Base-by-base conservation (phyloP, 2,329 filamentous ascomycete species). In the Ophiocordyceps sinensis region DNA sequence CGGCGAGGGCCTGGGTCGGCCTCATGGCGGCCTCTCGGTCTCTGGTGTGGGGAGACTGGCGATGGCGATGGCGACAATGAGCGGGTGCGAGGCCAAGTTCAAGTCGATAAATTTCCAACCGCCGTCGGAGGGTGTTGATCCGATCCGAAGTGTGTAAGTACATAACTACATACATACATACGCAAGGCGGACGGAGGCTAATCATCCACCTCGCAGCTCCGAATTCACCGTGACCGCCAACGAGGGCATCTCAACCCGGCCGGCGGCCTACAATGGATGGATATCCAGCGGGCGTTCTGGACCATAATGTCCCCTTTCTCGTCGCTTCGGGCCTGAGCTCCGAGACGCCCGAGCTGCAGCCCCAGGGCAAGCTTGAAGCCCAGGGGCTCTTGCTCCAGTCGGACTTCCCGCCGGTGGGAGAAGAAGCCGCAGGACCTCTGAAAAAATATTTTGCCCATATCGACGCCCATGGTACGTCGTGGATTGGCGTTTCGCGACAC, bases 221-320 rank as follows among this genome's bases (percentile, higher is more conserved):
- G 2, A 26, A 26, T 26, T 7, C 26, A 34, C 23, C 36, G 36
- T n/a, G 21, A 13, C 28, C 29, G 14, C 40, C 30, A 19, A 15
- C 12, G 36, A 41, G 23, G 28, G 30, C 28, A 8, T 21, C 29
- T 29, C n/a, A n/a, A 15, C 26, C 28, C 23, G 12, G 13, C 13
- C 26, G 41, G 45, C 42, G 43, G 45, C 43, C 12, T 14, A 55
- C 51, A 47, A 91, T 91, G 85, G 82, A 91, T 61, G 83, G 75
- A 52, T 89, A 86, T 63, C 82, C 84, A 41, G 59, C 66, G 44
- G 82, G 81, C 61, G 94, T 88, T 66, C 70, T 94, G 59, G 77
- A 80, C 58, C 87, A 91, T 63, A 93, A 91, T 63, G 72, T 93
- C 52, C 89, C 89, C 30, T 72, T 94, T 43, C 65, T 96, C 45